Evolutionary conservation across 805 yeast genomes (phyloP), one percentile per base, ranked within the genome.

Genomic region (Groenewaldozyma tartarivorans): DNA sequence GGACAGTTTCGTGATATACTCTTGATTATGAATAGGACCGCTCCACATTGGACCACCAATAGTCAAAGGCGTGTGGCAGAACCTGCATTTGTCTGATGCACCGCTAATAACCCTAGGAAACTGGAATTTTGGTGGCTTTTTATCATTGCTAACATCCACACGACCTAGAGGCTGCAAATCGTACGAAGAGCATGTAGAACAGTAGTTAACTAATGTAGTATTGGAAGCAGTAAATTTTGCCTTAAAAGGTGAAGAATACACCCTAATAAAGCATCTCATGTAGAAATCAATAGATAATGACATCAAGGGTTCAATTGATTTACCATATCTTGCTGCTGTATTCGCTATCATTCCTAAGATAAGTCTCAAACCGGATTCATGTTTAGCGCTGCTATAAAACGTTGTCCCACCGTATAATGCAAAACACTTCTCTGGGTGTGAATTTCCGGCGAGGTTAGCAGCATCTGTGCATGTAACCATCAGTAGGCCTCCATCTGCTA

Each of bases 31-130:
- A 43, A 92, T 60, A 4, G 71, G 67, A 0, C 87, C 94, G 7
- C 78, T 87, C 83, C 95, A 92, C 95, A 92, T 83, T 45, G 99
- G 99, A 3, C 99, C 99, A 5, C 90, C 87, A 27, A 92, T 57
- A 56, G 84, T 94, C 58, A 75, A 74, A 1, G 75, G 70, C 44
- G 67, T 70, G 1, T 73, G 79, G 64, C 98, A 92, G 58, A 69
- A 78, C 20, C 68, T 55, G 63, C 98, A 92, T 33, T 67, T 56
- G 5, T 71, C 61, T 5, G 41, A 33, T 1, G 78, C 70, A n/a
- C n/a, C n/a, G 2, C 77, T 71, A 0, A 80, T 79, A 3, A 82
- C 83, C 47, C 70, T 74, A 1, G 86, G 77, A 56, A 65, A 83
- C 54, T 81, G 77, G 37, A 50, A 54, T 35, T 48, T 50, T 31